phyloP scores from a whole-genome alignment of 2,329 filamentous ascomycete genomes.

The Colletotrichum theobromicola region DNA sequence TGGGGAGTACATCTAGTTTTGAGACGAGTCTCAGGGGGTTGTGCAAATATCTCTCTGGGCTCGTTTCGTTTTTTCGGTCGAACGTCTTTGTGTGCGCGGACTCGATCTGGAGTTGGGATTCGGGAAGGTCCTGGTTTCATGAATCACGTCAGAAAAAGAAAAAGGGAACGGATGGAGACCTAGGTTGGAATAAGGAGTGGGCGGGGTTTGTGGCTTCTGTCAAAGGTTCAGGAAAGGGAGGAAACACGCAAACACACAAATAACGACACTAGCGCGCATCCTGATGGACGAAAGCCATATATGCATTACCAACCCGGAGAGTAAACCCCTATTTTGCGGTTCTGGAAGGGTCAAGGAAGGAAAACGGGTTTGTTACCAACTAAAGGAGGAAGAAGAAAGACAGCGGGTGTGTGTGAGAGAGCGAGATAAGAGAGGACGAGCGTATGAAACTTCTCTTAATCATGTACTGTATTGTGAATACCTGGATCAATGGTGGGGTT shows the following conservation, averaged over 20 bases:
- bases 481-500: slow-evolving; percentile 5
- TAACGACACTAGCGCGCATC: neutral
- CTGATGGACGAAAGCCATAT: neutral
- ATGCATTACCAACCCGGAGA: neutral
- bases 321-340: neutral
- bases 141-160: slow-evolving; percentile 10
- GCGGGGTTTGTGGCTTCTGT: neutral
- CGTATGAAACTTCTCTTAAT: slow-evolving; percentile 10
- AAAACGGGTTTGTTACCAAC: neutral
- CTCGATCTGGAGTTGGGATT: slow-evolving; percentile 17
- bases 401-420: neutral
- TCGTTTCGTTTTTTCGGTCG: neutral
- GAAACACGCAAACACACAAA: neutral
- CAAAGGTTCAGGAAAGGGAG: neutral
- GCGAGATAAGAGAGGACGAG: slow-evolving; percentile 5
- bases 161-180: neutral
- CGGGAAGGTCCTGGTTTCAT: slow-evolving; percentile 14
- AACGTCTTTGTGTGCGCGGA: neutral
- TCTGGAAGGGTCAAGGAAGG: neutral
- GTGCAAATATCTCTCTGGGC: neutral
- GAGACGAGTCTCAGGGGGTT: neutral
- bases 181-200: neutral
- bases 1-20: neutral
- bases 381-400: neutral
- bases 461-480: slow-evolving; percentile 24